Conservation (phyloP, 768 basidiomycete genomes). For the Pleurotus cornucopiae region DNA sequence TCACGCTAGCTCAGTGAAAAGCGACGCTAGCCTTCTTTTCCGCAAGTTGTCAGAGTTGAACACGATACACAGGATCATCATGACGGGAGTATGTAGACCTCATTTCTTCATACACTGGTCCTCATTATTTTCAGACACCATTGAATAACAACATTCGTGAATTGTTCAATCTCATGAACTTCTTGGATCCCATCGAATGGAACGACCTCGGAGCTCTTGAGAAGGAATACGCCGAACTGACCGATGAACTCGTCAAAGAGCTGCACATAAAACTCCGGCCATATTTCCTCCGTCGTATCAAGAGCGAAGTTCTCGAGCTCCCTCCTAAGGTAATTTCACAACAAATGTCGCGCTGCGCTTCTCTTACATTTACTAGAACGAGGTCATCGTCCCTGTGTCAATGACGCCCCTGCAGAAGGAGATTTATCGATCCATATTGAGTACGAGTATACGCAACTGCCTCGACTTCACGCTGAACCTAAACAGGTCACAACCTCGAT, state of each 20-base stretch:
- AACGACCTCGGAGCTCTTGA: conserved; percentile 69
- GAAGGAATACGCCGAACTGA: conserved; percentile 71
- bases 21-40: conserved; percentile 74
- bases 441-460: conserved; percentile 32
- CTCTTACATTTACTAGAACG: conserved; percentile 48
- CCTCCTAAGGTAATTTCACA: conserved; percentile 70
- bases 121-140: conserved; percentile 57
- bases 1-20: conserved; percentile 60
- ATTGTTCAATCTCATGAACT: conserved; percentile 95
- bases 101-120: neutral
- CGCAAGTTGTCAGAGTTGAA: conserved; percentile 78
- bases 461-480: neutral
- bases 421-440: conserved; percentile 81
- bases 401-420: conserved; percentile 85
- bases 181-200: conserved; percentile 81
- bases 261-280: conserved; percentile 78
- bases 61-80: conserved; percentile 74
- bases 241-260: conserved; percentile 74
- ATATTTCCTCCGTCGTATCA: conserved; percentile 91
- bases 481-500: conserved; percentile 67
- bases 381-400: conserved; percentile 87
- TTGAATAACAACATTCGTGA: conserved; percentile 97
- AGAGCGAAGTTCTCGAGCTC: conserved; percentile 88
- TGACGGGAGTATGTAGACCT: conserved; percentile 69
- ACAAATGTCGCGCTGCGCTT: no score